Evolutionary conservation across 495 filamentous ascomycete species (phyloP), one percentile per base, ranked within the genome.

Genomic region (Ascodesmis nigricans): DNA sequence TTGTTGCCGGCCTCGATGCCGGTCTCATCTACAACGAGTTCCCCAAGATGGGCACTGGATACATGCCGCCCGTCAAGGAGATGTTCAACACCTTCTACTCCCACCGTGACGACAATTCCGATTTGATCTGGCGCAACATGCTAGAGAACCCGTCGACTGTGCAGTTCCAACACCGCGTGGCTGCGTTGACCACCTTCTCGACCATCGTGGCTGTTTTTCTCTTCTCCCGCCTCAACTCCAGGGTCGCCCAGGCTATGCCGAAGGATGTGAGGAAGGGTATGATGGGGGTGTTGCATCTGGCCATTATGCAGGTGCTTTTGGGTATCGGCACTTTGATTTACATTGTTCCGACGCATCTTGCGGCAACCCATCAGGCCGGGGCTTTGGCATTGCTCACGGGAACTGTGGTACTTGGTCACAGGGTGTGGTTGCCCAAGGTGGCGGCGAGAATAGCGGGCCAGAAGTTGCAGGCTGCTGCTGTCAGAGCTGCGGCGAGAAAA

Each of bases 21-120:
- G 87, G 87, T 8, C 59, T 97, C 10, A 92, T 97, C 50, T 97
- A 97, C 60, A 95, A 95, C 51, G 80, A 95, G 47, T 93, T 95
- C 51, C 90, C 90, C 1, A 78, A 66, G 49, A 97, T 97, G 87
- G 87, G 90, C 19, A 56, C 63, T 1, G 79, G 79, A 1, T 61
- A 82, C 20, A 61, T 75, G 2, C 87, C 87, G 6, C 90, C 87
- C 1, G 68, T 60, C 38, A 59, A 65, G 0, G 87, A 97, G 53
- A 69, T 97, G 5, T 79, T 79, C 47, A 69, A 77, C 45, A 58
- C 66, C 26, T 83, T 81, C 58, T 97, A 95, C 64, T 78, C 72
- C 14, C 78, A 78, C 33, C 65, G 62, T 29, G 61, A 69, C 25
- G 81, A 91, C 51, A 46, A 58, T 14, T 69, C 71, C 21, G 87